Base-by-base conservation (phyloP, 805 yeast genomes). In the Pichia californica region DNA sequence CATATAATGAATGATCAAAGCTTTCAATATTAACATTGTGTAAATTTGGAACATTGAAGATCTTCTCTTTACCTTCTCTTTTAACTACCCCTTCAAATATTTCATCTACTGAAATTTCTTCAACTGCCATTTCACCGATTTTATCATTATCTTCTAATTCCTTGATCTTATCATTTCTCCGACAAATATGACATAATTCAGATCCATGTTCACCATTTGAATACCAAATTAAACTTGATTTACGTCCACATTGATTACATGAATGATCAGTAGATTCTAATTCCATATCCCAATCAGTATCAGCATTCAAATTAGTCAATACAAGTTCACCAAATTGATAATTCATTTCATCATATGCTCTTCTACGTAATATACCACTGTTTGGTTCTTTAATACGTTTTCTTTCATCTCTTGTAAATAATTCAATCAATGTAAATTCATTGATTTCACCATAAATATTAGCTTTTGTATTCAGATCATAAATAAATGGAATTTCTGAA, bases 401-500 rank as follows among this genome's bases (percentile, higher is more conserved):
- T 47, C 52, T 56, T 15, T 18, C 47, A 45, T 67, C 79, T 41
- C 62, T 70, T 31, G 64, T 52, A 56, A 63, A 74, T 30, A 67
- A 52, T 46, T 60, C 65, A 11, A 74, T 52, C 26, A 74, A 50
- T 19, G 81, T 68, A 31, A 63, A 65, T 5, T 61, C 46, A 4
- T 62, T 50, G 2, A 56, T 48, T 5, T 52, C 52, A 31, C 41
- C 19, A 18, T 47, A n/a, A n/a, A 31, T 43, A 47, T 53, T 66
- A n/a, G 64, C 76, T 5, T 49, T 39, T 3, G 55, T 43, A 29
- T 67, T 50, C 40, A 70, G 46, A 2, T 55, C 39, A 36, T 56
- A 57, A n/a, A 69, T 48, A 5, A 46, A 39, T 14, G 54, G 50
- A 6, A 48, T 50, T 2, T 45, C 27, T 38, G 44, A 4, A 34